Conservation (phyloP, 139 green algal genomes). For the Bryopsis sp. region DNA sequence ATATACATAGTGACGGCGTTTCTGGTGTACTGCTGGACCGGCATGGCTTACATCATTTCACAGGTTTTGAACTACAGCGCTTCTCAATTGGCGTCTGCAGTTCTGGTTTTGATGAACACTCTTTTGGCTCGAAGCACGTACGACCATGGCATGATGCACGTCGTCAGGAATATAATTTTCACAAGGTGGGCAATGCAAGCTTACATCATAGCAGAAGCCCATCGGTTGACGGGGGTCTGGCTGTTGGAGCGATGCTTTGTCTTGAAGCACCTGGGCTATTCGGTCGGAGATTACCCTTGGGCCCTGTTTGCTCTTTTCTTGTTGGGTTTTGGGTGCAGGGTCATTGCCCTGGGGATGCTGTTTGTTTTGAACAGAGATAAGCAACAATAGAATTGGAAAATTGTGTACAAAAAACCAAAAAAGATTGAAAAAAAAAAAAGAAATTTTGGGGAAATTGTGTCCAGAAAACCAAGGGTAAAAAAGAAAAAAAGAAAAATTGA, state of each 20-base stretch:
- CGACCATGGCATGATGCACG: neutral
- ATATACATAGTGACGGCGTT: conserved; percentile 5
- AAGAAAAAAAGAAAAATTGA: no score
- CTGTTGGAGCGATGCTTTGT: conserved; percentile 2
- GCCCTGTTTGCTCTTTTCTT: neutral
- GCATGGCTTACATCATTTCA: conserved; percentile 12
- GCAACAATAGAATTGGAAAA: no score
- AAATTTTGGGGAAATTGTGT: no score
- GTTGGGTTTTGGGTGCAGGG: no score
- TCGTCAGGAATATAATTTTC: conserved; percentile 3
- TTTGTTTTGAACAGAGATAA: no score
- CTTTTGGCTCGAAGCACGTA: neutral
- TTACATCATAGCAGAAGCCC: conserved; percentile 10
- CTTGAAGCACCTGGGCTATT: neutral
- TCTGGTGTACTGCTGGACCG: neutral
- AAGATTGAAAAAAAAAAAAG: no score
- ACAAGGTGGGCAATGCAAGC: conserved; percentile 1
- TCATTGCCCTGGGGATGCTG: no score
- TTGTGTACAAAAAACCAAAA: no score
- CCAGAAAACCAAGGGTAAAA: no score
- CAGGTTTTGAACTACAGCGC: conserved; percentile 1
- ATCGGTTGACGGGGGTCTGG: conserved; percentile 7
- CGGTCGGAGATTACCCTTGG: neutral
- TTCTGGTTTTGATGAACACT: conserved; percentile 12
- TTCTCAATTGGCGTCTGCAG: conserved; percentile 9